phyloP scores from a whole-genome alignment of 352 stramenopile genomes.

The Phytophthora gonapodyides region DNA sequence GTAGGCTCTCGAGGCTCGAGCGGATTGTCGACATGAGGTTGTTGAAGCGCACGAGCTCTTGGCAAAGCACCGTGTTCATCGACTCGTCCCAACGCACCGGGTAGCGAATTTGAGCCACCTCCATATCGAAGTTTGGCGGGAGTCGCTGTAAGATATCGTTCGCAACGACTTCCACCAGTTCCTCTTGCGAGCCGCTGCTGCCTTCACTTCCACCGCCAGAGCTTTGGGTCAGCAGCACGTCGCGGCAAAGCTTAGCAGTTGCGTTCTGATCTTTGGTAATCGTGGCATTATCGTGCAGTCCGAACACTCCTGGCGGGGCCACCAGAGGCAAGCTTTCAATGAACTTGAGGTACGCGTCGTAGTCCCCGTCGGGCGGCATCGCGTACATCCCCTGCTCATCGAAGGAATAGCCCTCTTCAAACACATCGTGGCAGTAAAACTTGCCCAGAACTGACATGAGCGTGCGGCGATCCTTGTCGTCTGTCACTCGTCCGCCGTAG shows the following conservation, averaged over 20 bases:
- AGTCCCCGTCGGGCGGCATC: slow-evolving; percentile 72
- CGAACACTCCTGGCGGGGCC: slow-evolving; percentile 91
- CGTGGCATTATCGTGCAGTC: slow-evolving; percentile 93
- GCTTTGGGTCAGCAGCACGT: slow-evolving; percentile 92
- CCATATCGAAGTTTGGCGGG: slow-evolving; percentile 93
- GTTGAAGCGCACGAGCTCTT: slow-evolving; percentile 95
- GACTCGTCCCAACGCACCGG: slow-evolving; percentile 92
- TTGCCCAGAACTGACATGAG: slow-evolving; percentile 72
- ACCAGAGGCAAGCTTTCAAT: slow-evolving; percentile 89
- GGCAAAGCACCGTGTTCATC: slow-evolving; percentile 95
- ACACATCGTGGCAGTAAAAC: slow-evolving; percentile 78
- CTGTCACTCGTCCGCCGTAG: slow-evolving; percentile 85
- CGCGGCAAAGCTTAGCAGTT: slow-evolving; percentile 92
- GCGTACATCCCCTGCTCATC: slow-evolving; percentile 74
- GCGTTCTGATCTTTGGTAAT: slow-evolving; percentile 96
- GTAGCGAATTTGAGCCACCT: slow-evolving; percentile 92
- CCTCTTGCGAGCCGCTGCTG: slow-evolving; percentile 81
- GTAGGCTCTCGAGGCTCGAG: slow-evolving; percentile 81
- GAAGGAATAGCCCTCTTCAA: slow-evolving; percentile 65
- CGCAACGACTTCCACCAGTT: slow-evolving; percentile 87
- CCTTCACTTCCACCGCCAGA: slow-evolving; percentile 67
- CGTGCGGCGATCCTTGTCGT: slow-evolving; percentile 84
- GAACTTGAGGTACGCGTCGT: slow-evolving; percentile 80
- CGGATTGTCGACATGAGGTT: slow-evolving; percentile 91
- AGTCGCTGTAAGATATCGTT: slow-evolving; percentile 88